phyloP scores from a whole-genome alignment of 169 alveolate genomes.

The Eimeria falciformis region DNA sequence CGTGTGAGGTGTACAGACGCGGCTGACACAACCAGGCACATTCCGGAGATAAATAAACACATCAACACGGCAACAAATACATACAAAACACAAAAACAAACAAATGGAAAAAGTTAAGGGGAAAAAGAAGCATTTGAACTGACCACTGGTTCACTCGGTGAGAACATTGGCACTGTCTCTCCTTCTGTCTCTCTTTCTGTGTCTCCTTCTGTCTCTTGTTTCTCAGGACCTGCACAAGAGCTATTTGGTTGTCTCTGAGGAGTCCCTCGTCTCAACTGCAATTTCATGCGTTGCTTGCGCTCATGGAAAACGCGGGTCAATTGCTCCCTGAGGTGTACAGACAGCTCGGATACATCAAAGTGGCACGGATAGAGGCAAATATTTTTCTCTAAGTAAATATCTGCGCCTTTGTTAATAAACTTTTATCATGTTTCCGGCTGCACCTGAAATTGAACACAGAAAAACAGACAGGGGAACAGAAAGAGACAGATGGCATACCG shows the following conservation, averaged over 20 bases:
- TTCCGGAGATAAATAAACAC: background rate
- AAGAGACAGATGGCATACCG: background rate
- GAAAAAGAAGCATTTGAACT: background rate
- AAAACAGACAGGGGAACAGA: background rate
- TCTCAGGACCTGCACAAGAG: background rate
- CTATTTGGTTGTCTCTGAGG: too few relatives aligned
- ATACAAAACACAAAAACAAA: background rate
- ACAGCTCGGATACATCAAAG: background rate
- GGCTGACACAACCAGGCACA: background rate
- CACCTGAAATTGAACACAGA: too few relatives aligned
- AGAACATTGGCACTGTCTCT: background rate
- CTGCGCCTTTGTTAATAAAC: too few relatives aligned
- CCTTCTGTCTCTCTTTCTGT: background rate
- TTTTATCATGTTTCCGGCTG: too few relatives aligned
- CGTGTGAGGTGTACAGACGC: slow-evolving; percentile 83
- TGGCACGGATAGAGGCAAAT: background rate
- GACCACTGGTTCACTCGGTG: background rate
- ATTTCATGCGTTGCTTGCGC: background rate
- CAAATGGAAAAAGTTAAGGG: background rate
- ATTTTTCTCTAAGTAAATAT: too few relatives aligned
- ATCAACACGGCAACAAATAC: background rate
- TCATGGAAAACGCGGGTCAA: background rate
- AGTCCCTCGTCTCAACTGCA: background rate
- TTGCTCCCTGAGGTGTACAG: slow-evolving; percentile 40
- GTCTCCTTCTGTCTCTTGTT: background rate